Percentiles rank a stretch among this genome's conserved stretches.
Evolutionary conservation across 2,329 filamentous ascomycete species (phyloP).

Genomic region (Pyrenochaeta sp.): DNA sequence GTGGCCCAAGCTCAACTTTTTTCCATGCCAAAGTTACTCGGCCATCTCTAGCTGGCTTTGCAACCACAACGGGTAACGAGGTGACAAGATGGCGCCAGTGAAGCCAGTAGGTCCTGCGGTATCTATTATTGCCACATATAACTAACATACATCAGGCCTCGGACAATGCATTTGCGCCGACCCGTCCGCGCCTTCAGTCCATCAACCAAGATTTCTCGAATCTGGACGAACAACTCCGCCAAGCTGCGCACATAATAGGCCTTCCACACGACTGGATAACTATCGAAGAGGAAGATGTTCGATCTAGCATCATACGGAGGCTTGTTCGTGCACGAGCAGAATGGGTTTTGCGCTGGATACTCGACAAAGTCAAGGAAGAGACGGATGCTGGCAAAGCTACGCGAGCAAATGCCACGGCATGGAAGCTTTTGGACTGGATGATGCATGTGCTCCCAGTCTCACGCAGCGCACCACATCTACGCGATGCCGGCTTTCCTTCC

Average conservation of each 20-base stretch:
- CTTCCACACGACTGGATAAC: constrained; percentile 42
- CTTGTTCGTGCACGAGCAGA: constrained; percentile 60
- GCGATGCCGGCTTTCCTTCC: constrained; percentile 71
- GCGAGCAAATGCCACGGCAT: constrained; percentile 56
- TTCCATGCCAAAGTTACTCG: constrained; percentile 15
- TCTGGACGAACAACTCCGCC: constrained; percentile 51
- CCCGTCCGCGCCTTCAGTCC: constrained; percentile 50
- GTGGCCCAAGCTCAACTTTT: constrained; percentile 32
- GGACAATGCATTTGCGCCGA: constrained; percentile 29
- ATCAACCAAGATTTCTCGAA: constrained; percentile 50
- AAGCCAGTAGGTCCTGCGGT: constrained; percentile 17
- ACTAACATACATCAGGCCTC: constrained; percentile 18
- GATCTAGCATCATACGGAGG: constrained; percentile 14
- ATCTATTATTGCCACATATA: neutral
- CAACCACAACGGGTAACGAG: constrained; percentile 9
- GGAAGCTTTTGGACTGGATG: constrained; percentile 69
- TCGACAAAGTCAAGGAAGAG: constrained; percentile 65
- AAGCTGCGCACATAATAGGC: constrained; percentile 52
- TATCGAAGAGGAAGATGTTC: constrained; percentile 14
- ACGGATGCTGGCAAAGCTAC: constrained; percentile 47
- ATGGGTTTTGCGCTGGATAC: constrained; percentile 72
- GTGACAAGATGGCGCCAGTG: constrained; percentile 34
- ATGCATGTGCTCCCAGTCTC: constrained; percentile 73
- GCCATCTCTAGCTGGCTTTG: constrained; percentile 4
- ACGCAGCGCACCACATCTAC: constrained; percentile 74